Base-by-base conservation (phyloP, 1,284 basidiomycete genomes). In the Malassezia pachydermatis region DNA sequence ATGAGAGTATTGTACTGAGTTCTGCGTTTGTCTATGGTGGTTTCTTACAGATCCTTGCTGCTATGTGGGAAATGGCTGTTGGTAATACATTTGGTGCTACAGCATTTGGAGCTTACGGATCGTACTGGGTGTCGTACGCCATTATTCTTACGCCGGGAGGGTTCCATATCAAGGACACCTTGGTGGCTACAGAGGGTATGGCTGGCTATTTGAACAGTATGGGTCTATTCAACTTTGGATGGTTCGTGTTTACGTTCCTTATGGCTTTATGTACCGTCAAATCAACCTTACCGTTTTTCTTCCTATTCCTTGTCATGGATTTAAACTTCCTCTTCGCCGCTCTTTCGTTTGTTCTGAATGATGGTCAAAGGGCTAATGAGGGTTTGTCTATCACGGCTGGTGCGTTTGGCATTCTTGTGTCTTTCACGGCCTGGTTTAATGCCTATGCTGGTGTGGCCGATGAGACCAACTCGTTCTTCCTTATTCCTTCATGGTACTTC, bases 291-390 rank as follows among this genome's bases (percentile, higher is more conserved):
- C 64, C 55, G 19, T 54, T 70, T 29, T 60, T 81, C 34, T 63
- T 76, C 3, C 77, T 92, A 23, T 84, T 95, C 75, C 77, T 79
- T 69, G 80, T 80, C 75, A 78, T 94, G 5, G 76, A 80, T 24
- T 56, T 78, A 29, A 76, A 75, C 10, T 78, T 78, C 70, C 63
- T 75, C 43, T 53, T 76, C 1, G 58, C 62, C 41, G 75, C 55
- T 51, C 58, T 72, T 24, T 47, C 54, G 20, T 58, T 63, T 36
- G 45, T 66, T 20, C 17, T 11, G 22, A 56, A 60, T 35, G 63
- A 43, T 37, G 57, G 3, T 58, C 58, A 23, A 33, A 51, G 3
- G 45, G 51, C 23, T 2, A 29, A 40, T 9, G 13, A 24, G n/a
- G 24, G 20, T 8, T 6, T 34, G 9, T 19, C 35, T 14, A 22